A percentile compares a stretch with the other conserved stretches of the same genome.
Conservation (phyloP, 2,329 filamentous ascomycete species). For the Alternaria hordeiaustralica region DNA sequence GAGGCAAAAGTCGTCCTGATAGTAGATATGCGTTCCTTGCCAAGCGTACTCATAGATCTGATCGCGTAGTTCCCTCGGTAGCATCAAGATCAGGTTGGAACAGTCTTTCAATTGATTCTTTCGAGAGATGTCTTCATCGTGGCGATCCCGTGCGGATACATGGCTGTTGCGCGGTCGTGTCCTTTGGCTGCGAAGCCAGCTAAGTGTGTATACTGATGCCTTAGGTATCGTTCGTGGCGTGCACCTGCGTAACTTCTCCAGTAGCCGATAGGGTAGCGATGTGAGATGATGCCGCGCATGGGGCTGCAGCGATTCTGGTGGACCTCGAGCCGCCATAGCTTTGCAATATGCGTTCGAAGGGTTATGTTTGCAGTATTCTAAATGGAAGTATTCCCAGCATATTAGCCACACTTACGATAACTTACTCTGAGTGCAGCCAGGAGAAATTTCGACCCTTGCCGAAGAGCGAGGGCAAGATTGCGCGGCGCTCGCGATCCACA, state of each 20-base stretch:
- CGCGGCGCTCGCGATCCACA: not conserved
- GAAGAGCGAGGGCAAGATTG: not conserved
- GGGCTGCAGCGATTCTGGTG: not conserved
- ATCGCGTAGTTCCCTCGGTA: not conserved
- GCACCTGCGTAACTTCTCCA: not conserved
- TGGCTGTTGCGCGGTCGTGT: not conserved
- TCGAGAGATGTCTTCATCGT: not conserved
- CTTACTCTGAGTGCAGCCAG: not conserved
- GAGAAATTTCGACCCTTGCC: not conserved
- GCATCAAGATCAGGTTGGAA: not conserved
- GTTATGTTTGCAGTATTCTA: not conserved
- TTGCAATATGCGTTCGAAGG: not conserved
- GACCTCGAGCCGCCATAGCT: not conserved
- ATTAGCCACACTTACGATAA: not conserved
- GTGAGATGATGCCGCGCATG: not conserved
- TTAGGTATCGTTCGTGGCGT: not conserved
- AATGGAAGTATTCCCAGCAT: not conserved
- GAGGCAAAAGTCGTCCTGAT: not conserved
- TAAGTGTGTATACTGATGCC: not conserved
- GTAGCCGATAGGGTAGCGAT: not conserved
- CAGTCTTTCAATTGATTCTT: not conserved
- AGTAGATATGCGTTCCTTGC: not conserved
- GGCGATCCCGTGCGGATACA: not conserved
- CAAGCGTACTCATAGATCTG: not conserved
- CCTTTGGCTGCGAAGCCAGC: not conserved